These are phyloP conservation scores for Leptodermis oblonga DNA, from an alignment of 257 asterid genomes.

Conservation along the genomic window DNA sequence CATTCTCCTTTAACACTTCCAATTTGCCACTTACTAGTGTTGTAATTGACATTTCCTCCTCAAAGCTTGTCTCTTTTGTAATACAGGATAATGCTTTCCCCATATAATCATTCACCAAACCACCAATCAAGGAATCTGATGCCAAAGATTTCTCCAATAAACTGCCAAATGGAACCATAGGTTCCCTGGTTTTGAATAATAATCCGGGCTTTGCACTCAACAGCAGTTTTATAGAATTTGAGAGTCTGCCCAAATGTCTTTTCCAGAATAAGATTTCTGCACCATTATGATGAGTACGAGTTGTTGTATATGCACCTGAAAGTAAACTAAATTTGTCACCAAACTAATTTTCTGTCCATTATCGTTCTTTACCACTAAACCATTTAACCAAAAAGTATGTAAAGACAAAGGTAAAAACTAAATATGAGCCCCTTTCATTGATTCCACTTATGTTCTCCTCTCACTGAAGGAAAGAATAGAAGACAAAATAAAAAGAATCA, in stretches of 20 bases:
- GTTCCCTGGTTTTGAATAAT: conserved; percentile 30
- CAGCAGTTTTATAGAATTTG: conserved; percentile 56
- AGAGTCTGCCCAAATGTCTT: conserved; percentile 64
- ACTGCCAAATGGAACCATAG: conserved; percentile 19
- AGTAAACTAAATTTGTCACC: background rate
- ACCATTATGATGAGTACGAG: conserved; percentile 78
- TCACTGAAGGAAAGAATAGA: background rate
- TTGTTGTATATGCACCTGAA: conserved; percentile 94
- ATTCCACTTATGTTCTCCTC: background rate
- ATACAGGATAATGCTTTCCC: conserved; percentile 48
- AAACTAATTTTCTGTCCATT: background rate
- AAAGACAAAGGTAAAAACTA: background rate
- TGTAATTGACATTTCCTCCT: conserved; percentile 69
- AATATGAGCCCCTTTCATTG: background rate
- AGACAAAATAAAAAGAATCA: background rate
- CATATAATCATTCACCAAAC: conserved; percentile 62
- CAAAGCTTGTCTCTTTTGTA: conserved; percentile 39
- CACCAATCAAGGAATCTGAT: conserved; percentile 56
- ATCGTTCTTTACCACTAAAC: background rate
- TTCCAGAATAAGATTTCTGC: conserved; percentile 72
- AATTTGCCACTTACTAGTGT: conserved; percentile 64
- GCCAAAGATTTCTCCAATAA: conserved; percentile 21
- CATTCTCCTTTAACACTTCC: conserved; percentile 29
- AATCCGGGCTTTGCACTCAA: conserved; percentile 45
- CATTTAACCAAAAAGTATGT: background rate